phyloP scores from a whole-genome alignment of 441 rosid genomes.

The Dalechampia spathulata region DNA sequence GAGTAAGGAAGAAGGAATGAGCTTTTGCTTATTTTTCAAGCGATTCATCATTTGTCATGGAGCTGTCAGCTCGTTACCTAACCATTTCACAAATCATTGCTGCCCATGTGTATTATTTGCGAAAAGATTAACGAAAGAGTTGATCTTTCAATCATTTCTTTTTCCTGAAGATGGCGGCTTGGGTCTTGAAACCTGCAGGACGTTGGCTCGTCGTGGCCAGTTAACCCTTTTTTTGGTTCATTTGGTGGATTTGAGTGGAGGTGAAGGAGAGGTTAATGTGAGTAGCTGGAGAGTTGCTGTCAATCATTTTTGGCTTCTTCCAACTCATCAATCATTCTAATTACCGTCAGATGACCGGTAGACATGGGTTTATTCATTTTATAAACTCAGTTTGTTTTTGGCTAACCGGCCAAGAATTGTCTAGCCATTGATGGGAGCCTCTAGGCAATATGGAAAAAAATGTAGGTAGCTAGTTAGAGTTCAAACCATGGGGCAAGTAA shows the following conservation, averaged over 20 bases:
- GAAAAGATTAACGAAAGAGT: conserved; percentile 8
- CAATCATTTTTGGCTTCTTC: conserved; percentile 20
- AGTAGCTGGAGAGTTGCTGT: conserved; percentile 29
- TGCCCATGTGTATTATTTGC: background rate
- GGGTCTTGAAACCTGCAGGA: conserved; percentile 10
- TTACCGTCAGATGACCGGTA: background rate
- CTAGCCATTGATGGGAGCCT: too few relatives aligned
- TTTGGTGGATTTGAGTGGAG: conserved; percentile 26
- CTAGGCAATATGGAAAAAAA: too few relatives aligned
- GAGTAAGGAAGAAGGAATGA: conserved; percentile 51
- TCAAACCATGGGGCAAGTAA: too few relatives aligned
- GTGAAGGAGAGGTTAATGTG: conserved; percentile 21
- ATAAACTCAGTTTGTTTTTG: too few relatives aligned
- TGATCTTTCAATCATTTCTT: conserved; percentile 22
- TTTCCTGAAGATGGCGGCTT: conserved; percentile 10
- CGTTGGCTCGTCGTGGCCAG: conserved; percentile 9
- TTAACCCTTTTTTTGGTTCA: conserved; percentile 10
- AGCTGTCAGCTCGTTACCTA: conserved; percentile 32
- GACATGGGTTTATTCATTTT: background rate
- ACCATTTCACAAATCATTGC: conserved; percentile 17
- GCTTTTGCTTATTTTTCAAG: conserved; percentile 44
- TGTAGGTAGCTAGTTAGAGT: too few relatives aligned
- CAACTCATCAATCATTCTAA: background rate
- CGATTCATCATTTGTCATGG: conserved; percentile 6
- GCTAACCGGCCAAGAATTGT: too few relatives aligned